phyloP scores from a whole-genome alignment of 208 protist species.

The Trypanosoma rangeli region DNA sequence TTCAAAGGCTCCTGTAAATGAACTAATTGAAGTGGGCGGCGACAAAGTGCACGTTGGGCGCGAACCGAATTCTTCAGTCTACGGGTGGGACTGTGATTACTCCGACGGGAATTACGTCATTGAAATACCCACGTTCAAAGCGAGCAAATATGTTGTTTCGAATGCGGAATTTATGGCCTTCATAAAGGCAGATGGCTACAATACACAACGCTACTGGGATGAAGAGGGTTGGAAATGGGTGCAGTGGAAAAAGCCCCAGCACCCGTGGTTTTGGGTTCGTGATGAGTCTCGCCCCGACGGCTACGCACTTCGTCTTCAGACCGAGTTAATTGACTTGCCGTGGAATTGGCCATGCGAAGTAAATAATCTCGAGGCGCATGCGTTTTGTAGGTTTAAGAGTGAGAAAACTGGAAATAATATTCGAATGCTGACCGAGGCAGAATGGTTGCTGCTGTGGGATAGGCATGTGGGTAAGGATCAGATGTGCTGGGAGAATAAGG shows the following conservation, averaged over 20 bases:
- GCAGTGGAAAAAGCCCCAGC: slow-evolving; percentile 86
- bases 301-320: slow-evolving; percentile 89
- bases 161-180: slow-evolving; percentile 95
- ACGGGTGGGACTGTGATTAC: slow-evolving; percentile 97
- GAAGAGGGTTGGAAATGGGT: slow-evolving; percentile 97
- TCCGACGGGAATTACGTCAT: slow-evolving; percentile 66
- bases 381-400: slow-evolving; percentile 93
- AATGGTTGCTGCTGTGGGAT: slow-evolving; percentile 89
- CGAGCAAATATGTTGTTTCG: slow-evolving; percentile 94
- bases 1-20: slow-evolving; percentile 62
- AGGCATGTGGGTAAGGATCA: slow-evolving; percentile 79
- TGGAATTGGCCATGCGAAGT: slow-evolving; percentile 96
- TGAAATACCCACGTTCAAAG: slow-evolving; percentile 92
- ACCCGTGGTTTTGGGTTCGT: slow-evolving; percentile 94
- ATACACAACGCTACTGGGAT: slow-evolving; percentile 91
- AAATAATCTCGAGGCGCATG: slow-evolving; percentile 95
- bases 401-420: slow-evolving; percentile 75
- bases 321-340: slow-evolving; percentile 92
- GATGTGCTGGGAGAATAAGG: slow-evolving; percentile 63
- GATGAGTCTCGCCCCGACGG: slow-evolving; percentile 68
- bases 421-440: slow-evolving; percentile 89
- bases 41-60: slow-evolving; percentile 79
- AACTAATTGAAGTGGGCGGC: slow-evolving; percentile 73
- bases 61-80: slow-evolving; percentile 65
- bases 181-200: slow-evolving; percentile 92